phyloP scores from a whole-genome alignment of 306 rosid genomes.

The Sindora glabra region DNA sequence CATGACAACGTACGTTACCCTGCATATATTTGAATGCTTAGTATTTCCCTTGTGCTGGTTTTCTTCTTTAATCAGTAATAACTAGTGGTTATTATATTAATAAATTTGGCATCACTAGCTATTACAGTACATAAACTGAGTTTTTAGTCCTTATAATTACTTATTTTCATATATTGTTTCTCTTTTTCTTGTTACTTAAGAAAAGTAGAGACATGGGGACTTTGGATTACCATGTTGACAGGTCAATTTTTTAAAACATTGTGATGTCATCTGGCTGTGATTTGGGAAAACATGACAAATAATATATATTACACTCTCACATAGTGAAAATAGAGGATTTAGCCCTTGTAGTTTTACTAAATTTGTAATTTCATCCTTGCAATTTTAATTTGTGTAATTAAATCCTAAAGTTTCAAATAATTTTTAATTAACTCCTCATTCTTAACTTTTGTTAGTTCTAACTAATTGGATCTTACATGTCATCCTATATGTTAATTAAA shows the following conservation, averaged over 20 bases:
- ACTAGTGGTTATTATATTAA: neutral
- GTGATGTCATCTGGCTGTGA: neutral
- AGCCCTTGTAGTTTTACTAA: no score
- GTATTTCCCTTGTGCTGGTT: neutral
- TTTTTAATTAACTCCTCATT: no score
- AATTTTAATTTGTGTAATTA: no score
- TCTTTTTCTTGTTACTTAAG: neutral
- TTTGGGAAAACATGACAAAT: neutral
- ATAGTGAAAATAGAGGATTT: no score
- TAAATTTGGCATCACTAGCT: neutral
- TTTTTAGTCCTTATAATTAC: neutral
- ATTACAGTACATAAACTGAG: neutral
- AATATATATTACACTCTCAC: neutral
- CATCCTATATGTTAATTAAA: no score
- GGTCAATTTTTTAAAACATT: neutral
- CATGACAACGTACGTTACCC: conserved; percentile 71
- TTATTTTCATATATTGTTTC: neutral
- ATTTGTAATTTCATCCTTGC: no score
- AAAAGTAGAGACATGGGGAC: neutral
- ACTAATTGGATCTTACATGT: no score
- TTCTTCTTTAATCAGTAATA: no score
- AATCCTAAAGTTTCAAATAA: no score
- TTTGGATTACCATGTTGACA: neutral
- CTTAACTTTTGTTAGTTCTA: no score
- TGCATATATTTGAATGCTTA: conserved; percentile 1